Evolutionary conservation across 2,329 filamentous ascomycete genomes (phyloP).

Genomic region (Cercospora sp.): DNA sequence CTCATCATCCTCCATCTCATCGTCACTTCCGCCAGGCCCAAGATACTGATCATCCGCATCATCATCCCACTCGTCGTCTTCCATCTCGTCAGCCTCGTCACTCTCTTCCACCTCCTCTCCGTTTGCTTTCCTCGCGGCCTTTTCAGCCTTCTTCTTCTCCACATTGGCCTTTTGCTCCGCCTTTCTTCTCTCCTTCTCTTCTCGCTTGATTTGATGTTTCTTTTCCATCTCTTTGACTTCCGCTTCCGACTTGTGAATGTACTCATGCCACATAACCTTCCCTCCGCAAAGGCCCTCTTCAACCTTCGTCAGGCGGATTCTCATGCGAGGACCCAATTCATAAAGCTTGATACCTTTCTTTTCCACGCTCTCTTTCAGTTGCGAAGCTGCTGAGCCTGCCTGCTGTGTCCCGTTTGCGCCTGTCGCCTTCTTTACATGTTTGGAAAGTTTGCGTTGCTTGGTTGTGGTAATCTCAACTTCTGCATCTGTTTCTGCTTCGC

Average conservation of each 20-base stretch:
- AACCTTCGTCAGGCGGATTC: slow-evolving; percentile 86
- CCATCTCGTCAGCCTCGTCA: slow-evolving; percentile 43
- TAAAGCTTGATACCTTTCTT: slow-evolving; percentile 87
- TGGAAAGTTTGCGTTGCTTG: slow-evolving; percentile 63
- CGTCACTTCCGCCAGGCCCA: slow-evolving; percentile 21
- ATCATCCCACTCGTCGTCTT: slow-evolving; percentile 49
- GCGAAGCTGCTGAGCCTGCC: slow-evolving; percentile 17
- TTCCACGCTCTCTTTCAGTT: slow-evolving; percentile 60
- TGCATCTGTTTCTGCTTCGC: slow-evolving; percentile 88
- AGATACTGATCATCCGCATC: slow-evolving; percentile 29
- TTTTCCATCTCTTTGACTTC: slow-evolving; percentile 79
- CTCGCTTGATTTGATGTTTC: slow-evolving; percentile 73
- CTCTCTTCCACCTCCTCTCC: slow-evolving; percentile 47
- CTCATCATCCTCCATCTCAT: slow-evolving; percentile 23
- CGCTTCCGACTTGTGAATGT: slow-evolving; percentile 76
- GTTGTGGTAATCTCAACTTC: slow-evolving; percentile 79
- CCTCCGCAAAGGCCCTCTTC: slow-evolving; percentile 90
- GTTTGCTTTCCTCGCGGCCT: slow-evolving; percentile 49
- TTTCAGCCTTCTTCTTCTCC: slow-evolving; percentile 75
- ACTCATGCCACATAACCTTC: slow-evolving; percentile 97
- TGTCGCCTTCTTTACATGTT: slow-evolving; percentile 42
- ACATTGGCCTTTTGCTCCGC: slow-evolving; percentile 87
- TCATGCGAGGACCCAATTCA: slow-evolving; percentile 88
- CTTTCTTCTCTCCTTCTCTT: slow-evolving; percentile 79
- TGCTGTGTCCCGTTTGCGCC: slow-evolving; percentile 38